phyloP scores from a whole-genome alignment of 768 basidiomycete species.

The Tulasnella sp. region DNA sequence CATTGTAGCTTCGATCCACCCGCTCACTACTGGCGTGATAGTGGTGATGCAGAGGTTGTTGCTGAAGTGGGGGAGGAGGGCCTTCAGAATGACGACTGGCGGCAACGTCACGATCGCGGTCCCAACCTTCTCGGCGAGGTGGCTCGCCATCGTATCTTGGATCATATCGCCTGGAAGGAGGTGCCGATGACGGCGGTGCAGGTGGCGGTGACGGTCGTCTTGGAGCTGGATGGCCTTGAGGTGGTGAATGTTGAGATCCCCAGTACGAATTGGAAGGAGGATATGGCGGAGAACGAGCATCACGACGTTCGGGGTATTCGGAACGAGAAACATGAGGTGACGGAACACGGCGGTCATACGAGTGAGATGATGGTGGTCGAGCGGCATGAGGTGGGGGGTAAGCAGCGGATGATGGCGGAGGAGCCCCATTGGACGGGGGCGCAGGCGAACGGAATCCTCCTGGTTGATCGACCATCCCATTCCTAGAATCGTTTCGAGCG shows the following conservation, averaged over 20 bases:
- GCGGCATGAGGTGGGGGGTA: neutral
- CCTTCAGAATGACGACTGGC: slow-evolving; percentile 5
- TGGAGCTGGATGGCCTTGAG: slow-evolving; percentile 21
- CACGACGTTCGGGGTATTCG: slow-evolving; percentile 29
- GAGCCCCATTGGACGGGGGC: slow-evolving; percentile 49
- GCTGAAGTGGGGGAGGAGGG: slow-evolving; percentile 6
- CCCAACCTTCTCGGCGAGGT: neutral
- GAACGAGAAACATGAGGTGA: slow-evolving; percentile 34
- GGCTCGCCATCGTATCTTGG: slow-evolving; percentile 37
- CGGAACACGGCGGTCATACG: neutral
- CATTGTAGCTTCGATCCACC: slow-evolving; percentile 4
- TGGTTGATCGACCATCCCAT: slow-evolving; percentile 46
- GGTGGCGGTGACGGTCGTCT: slow-evolving; percentile 26
- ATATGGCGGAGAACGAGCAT: neutral
- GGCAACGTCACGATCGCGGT: slow-evolving; percentile 12
- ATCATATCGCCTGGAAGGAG: slow-evolving; percentile 43
- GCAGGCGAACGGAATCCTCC: slow-evolving; percentile 18
- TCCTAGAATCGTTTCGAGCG: slow-evolving; percentile 40
- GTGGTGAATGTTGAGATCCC: neutral
- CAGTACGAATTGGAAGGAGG: neutral
- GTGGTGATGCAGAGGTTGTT: slow-evolving; percentile 10
- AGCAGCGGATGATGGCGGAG: slow-evolving; percentile 7
- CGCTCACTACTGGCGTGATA: neutral
- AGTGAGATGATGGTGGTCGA: neutral
- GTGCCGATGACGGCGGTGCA: neutral